Percentiles rank a stretch among this genome's conserved stretches.
Evolutionary conservation across 192 early-diverging fungal species (phyloP).

Genomic region (Gamsiella multidivaricata): DNA sequence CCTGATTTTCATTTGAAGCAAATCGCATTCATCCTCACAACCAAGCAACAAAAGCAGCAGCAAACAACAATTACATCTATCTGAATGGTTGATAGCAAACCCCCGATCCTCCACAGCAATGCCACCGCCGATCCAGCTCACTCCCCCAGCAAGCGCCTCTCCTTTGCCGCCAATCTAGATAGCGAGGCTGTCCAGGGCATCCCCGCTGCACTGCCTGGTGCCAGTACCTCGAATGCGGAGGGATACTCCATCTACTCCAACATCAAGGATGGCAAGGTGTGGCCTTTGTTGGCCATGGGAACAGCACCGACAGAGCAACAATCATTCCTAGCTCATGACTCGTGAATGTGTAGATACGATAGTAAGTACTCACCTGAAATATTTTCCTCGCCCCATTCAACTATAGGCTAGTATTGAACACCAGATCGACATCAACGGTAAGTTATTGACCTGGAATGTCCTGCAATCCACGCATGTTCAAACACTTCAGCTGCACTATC

Average conservation of each 20-base stretch:
- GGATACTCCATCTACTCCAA: conserved; percentile 54
- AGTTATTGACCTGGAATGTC: neutral
- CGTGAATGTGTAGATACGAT: neutral
- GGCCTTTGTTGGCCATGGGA: neutral
- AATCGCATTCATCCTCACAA: no score
- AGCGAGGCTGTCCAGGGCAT: neutral
- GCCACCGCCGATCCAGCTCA: neutral
- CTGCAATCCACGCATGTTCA: neutral
- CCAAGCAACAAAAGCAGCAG: neutral
- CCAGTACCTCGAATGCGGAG: conserved; percentile 12
- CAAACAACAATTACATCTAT: neutral
- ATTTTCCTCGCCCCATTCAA: neutral
- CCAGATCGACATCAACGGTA: conserved; percentile 55
- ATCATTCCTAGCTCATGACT: no score
- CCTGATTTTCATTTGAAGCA: neutral
- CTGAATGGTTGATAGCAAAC: conserved; percentile 23
- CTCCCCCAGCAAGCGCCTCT: conserved; percentile 3
- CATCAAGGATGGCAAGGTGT: conserved; percentile 49
- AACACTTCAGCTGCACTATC: no score
- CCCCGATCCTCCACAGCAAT: conserved; percentile 8
- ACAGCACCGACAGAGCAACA: neutral
- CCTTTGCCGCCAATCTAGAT: neutral
- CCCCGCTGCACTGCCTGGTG: neutral
- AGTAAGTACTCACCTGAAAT: neutral
- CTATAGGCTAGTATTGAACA: conserved; percentile 48